Base-by-base conservation (phyloP, 2,329 filamentous ascomycete genomes). In the Sclerotinia minor region DNA sequence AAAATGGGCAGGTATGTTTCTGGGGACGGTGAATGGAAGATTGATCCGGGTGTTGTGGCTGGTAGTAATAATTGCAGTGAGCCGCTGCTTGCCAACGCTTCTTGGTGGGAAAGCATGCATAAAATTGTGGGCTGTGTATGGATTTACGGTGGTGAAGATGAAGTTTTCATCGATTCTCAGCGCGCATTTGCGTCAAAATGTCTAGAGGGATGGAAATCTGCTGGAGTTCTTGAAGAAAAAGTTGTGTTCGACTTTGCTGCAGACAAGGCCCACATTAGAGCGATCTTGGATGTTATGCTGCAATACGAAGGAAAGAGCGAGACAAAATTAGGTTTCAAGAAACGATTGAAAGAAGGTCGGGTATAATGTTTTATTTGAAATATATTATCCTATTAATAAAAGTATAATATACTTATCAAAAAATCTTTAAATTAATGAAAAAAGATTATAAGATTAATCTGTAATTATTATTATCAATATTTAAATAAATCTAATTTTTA, bases 1-100 rank as follows among this genome's bases (percentile, higher is more conserved):
- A 3, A 58, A 38, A 58, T 58, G 55, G 55, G 55, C 32, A 13
- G 55, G 55, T 21, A 58, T 58, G 55, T 58, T n/a, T 58, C 55
- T 58, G 11, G 55, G 55, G 19, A 58, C 55, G 9, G 55, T 38
- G n/a, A 21, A 58, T 8, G 21, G 29, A 26, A 58, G 15, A 26
- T 26, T 13, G 35, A 41, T 58, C 55, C 55, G 5, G 29, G 38
- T 15, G 55, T 44, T 24, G 55, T 58, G 35, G n/a, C 55, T 15
- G 55, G 55, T 9, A 35, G 55, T 19, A 44, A 58, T 17, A 44
- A 44, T 29, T 58, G 45, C 15, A 58, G n/a, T 58, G 55, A 58
- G 55, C 55, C 55, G 8, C 38, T 59, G n/a, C 55, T 59, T 26
- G 55, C 55, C 15, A 41, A 41, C 7, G 38, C 55, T 59, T 59